Conservation (phyloP, 345 rosid genomes). For the Zanthoxylum bungeanum region DNA sequence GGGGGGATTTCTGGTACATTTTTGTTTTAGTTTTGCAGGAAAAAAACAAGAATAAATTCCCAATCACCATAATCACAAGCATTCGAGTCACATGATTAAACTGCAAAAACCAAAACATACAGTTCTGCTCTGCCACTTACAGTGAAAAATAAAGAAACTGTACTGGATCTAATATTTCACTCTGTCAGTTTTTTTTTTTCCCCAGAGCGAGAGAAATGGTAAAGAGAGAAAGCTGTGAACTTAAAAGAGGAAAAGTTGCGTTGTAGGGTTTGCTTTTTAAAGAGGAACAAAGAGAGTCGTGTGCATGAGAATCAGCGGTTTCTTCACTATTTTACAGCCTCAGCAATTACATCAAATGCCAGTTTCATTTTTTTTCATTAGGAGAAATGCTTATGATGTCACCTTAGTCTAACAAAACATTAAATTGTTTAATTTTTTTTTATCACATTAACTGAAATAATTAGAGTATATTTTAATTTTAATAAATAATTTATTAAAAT, state of each 20-base stretch:
- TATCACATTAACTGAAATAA: too few species aligned
- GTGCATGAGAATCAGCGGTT: constrained; percentile 21
- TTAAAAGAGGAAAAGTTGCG: neutral
- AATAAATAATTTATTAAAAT: too few species aligned
- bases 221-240: neutral
- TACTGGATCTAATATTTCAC: neutral
- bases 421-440: too few species aligned
- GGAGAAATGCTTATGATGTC: too few species aligned
- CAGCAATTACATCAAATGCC: neutral
- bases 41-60: constrained; percentile 22
- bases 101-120: constrained; percentile 11
- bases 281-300: constrained; percentile 6
- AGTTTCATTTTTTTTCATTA: neutral
- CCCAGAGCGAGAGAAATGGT: neutral
- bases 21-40: neutral
- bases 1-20: constrained; percentile 4
- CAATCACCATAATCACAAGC: constrained; percentile 4
- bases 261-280: constrained; percentile 14
- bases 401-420: too few species aligned
- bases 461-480: too few species aligned
- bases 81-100: constrained; percentile 18
- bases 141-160: constrained; percentile 1
- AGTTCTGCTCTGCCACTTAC: constrained; percentile 16
- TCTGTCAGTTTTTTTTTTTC: neutral
- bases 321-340: neutral